Percentiles rank a stretch among this genome's conserved stretches.
phyloP scores from a whole-genome alignment of 306 rosid genomes.

The Vigna mungo region DNA sequence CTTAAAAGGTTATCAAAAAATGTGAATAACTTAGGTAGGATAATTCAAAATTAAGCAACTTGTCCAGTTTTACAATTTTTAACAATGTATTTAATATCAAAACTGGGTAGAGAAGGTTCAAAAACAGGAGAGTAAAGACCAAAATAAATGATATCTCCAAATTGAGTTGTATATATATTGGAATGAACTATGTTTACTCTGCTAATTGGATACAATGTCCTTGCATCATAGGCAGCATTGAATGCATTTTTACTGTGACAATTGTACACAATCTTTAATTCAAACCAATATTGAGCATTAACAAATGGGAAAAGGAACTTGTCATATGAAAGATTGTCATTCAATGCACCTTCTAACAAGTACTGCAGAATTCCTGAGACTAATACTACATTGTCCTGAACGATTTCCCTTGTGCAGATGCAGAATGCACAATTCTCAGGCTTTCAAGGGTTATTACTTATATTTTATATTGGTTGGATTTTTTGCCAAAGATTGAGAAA shows the following conservation, averaged over 20 bases:
- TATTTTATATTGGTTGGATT: constrained; percentile 4
- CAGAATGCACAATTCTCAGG: neutral
- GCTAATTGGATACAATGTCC: neutral
- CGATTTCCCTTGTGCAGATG: constrained; percentile 17
- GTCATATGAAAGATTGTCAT: neutral
- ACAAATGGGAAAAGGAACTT: neutral
- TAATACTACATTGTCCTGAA: neutral
- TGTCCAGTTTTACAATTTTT: no score
- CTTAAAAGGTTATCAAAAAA: no score
- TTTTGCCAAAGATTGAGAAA: neutral
- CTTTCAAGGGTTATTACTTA: neutral
- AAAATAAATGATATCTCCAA: neutral
- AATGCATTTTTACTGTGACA: constrained; percentile 20
- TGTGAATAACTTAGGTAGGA: no score
- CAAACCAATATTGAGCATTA: constrained; percentile 24
- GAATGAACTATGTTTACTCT: neutral
- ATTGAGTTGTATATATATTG: neutral
- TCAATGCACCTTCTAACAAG: constrained; percentile 8
- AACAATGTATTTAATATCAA: neutral
- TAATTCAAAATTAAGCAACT: no score
- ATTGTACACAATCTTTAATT: constrained; percentile 8
- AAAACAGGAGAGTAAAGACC: neutral
- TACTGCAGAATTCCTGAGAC: neutral
- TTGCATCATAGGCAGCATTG: neutral
- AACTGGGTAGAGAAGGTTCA: neutral